Evolutionary conservation across 73 alveolate genomes (phyloP).

Genomic region (Uronychia binucleata): DNA sequence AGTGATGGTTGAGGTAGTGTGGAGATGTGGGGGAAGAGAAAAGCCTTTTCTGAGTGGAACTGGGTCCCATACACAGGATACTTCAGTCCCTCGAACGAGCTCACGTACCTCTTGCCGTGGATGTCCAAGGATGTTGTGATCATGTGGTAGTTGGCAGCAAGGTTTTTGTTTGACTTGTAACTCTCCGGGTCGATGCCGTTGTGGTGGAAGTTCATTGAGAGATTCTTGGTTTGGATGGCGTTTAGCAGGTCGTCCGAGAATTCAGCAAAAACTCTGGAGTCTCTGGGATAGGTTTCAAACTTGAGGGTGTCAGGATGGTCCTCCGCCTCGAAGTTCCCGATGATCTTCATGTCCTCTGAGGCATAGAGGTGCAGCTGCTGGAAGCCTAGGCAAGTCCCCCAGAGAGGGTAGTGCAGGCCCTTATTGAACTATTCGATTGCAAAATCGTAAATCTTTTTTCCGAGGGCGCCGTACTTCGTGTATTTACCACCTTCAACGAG

Average conservation of each 20-base stretch:
- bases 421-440: constrained; percentile 11
- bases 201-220: constrained; percentile 26
- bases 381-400: constrained; percentile 62
- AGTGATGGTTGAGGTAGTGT: constrained; percentile 24
- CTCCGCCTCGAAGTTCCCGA: neutral
- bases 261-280: neutral
- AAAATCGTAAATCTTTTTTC: neutral
- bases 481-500: neutral
- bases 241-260: constrained; percentile 10
- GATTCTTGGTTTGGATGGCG: constrained; percentile 5
- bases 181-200: constrained; percentile 41
- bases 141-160: neutral
- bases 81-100: constrained; percentile 53
- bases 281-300: neutral
- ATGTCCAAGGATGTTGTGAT: neutral
- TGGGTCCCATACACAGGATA: constrained; percentile 64
- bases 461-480: neutral
- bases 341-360: constrained; percentile 5
- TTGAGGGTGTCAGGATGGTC: neutral
- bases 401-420: constrained; percentile 56
- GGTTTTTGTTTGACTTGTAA: constrained; percentile 31
- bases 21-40: constrained; percentile 25
- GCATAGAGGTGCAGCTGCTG: constrained; percentile 36
- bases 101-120: constrained; percentile 52
- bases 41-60: constrained; percentile 69